Percentiles rank a stretch among this genome's conserved stretches.
These are phyloP conservation scores for Colletotrichum trifolii DNA, from an alignment of 2,329 filamentous ascomycete species.

Conservation along the genomic window DNA sequence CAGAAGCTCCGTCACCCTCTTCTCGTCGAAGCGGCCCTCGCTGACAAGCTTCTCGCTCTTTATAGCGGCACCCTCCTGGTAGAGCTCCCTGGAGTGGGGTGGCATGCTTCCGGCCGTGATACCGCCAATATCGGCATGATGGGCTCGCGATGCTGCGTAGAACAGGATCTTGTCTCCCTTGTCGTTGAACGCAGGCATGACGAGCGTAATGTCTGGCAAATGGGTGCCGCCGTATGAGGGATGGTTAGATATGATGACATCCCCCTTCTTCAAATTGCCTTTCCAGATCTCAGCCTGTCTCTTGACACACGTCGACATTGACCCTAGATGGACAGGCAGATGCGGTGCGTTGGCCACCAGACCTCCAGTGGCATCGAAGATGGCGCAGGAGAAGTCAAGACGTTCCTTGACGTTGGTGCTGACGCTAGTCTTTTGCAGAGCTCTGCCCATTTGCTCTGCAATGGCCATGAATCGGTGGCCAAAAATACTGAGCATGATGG, in stretches of 20 bases:
- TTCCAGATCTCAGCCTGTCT: constrained; percentile 84
- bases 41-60: constrained; percentile 78
- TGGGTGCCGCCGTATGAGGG: constrained; percentile 87
- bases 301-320: constrained; percentile 84
- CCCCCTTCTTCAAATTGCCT: constrained; percentile 79
- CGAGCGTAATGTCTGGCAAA: constrained; percentile 83
- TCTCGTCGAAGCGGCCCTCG: constrained; percentile 81
- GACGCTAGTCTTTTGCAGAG: constrained; percentile 83
- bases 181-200: constrained; percentile 79
- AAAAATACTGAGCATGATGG: constrained; percentile 83
- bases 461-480: constrained; percentile 88
- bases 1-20: constrained; percentile 77
- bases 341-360: constrained; percentile 84
- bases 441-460: constrained; percentile 85
- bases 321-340: constrained; percentile 82
- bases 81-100: constrained; percentile 73
- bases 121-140: constrained; percentile 88
- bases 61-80: constrained; percentile 72
- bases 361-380: constrained; percentile 81
- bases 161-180: constrained; percentile 78
- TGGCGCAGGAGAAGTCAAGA: constrained; percentile 83
- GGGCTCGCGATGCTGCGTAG: constrained; percentile 82
- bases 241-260: constrained; percentile 86
- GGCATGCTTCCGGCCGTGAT: constrained; percentile 87
- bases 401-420: constrained; percentile 86